A percentile compares a stretch with the other conserved stretches of the same genome.
Conservation (phyloP, 148 eudicot species). For the Rhododendron griersonianum region DNA sequence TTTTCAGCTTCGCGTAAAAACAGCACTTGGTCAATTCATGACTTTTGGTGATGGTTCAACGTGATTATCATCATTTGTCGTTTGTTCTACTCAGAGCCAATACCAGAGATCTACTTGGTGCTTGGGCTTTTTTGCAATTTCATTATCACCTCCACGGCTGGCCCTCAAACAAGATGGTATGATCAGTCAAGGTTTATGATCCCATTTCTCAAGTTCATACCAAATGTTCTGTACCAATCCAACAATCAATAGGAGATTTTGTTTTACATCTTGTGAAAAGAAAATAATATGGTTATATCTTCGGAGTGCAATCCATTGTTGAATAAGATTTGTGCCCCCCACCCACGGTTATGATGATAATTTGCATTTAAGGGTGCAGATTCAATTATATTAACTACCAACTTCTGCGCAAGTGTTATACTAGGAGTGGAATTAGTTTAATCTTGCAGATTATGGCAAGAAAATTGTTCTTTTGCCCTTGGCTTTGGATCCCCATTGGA, state of each 20-base stretch:
- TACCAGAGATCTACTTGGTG: conserved; percentile 13
- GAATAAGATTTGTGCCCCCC: not conserved
- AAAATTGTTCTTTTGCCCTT: not conserved
- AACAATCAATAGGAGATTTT: conserved; percentile 3
- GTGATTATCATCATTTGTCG: conserved; percentile 18
- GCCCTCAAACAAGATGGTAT: conserved; percentile 16
- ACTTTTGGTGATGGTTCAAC: conserved; percentile 39
- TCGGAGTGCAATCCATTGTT: not conserved
- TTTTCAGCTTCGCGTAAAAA: conserved; percentile 73
- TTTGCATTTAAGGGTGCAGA: not conserved
- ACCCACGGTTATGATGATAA: not conserved
- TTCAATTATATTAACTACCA: not conserved
- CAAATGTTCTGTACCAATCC: not conserved
- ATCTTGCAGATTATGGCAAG: not conserved
- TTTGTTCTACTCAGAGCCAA: not conserved
- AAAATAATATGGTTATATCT: not conserved
- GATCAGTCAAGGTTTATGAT: conserved; percentile 5
- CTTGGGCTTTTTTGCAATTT: conserved; percentile 3
- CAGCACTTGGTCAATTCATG: conserved; percentile 54
- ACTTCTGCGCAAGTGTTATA: not conserved
- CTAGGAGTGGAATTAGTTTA: not conserved
- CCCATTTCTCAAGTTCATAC: conserved; percentile 5
- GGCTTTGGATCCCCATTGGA: not conserved
- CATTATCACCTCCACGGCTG: conserved; percentile 5
- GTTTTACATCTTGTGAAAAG: not conserved